phyloP scores from a whole-genome alignment of 805 yeast genomes.

The Cyberlindnera japonica region DNA sequence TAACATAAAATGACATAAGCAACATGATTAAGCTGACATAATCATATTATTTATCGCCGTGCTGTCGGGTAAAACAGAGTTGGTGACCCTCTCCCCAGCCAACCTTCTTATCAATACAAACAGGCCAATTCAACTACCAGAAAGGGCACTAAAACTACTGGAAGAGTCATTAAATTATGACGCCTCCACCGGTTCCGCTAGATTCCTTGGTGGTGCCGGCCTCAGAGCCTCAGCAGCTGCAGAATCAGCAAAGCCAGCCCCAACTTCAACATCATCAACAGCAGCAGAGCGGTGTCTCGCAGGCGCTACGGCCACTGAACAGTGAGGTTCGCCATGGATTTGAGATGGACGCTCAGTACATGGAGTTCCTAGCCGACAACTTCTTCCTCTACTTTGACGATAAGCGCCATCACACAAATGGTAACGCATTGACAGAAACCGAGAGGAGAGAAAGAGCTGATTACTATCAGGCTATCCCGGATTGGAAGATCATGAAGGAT shows the following conservation, averaged over 20 bases:
- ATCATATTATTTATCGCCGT: too few relatives aligned
- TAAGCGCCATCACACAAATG: conserved; percentile 87
- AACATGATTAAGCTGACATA: too few relatives aligned
- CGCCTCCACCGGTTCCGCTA: neutral
- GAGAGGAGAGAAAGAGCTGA: conserved; percentile 44
- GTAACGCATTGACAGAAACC: conserved; percentile 64
- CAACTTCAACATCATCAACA: neutral
- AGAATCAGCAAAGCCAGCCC: neutral
- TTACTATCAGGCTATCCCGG: conserved; percentile 68
- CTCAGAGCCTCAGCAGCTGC: neutral
- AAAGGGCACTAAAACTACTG: too few relatives aligned
- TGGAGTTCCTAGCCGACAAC: conserved; percentile 54
- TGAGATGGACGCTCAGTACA: conserved; percentile 57
- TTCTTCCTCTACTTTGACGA: conserved; percentile 86
- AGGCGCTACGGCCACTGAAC: conserved; percentile 30
- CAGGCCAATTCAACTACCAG: too few relatives aligned
- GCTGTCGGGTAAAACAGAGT: too few relatives aligned
- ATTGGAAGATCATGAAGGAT: conserved; percentile 90
- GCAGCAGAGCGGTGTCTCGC: conserved; percentile 1
- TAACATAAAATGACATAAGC: too few relatives aligned
- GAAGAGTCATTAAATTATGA: too few relatives aligned
- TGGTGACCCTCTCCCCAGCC: too few relatives aligned
- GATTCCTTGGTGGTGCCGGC: neutral
- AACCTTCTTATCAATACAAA: too few relatives aligned
- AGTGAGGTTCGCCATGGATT: conserved; percentile 66